Percentiles rank a stretch among this genome's conserved stretches.
These are phyloP conservation scores for Syzygium malaccense DNA, from an alignment of 441 rosid species.

Conservation along the genomic window DNA sequence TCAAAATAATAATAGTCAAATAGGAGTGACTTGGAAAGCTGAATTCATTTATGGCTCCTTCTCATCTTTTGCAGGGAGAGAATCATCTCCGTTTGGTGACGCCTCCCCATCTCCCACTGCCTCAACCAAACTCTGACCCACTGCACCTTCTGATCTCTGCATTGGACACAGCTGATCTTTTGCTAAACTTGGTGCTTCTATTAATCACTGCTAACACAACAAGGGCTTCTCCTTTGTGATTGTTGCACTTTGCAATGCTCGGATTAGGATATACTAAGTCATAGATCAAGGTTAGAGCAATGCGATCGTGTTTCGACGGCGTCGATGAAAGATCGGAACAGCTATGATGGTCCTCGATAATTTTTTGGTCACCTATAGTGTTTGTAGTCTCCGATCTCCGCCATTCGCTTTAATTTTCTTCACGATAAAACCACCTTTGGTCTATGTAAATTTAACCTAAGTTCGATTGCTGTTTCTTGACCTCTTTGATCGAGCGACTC, in stretches of 20 bases:
- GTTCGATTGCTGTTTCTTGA: neutral
- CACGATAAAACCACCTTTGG: neutral
- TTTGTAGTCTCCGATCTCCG: neutral
- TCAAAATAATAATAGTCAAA: neutral
- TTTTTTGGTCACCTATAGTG: neutral
- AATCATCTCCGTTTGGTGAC: neutral
- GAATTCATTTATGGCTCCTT: neutral
- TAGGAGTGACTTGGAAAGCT: neutral
- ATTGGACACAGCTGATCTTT: neutral
- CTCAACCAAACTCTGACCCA: neutral
- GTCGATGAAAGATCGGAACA: neutral
- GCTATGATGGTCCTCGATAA: neutral
- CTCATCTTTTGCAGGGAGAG: neutral
- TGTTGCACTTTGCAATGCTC: neutral
- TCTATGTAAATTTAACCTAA: neutral
- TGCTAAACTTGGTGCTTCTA: neutral
- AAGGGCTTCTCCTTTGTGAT: neutral
- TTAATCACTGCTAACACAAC: neutral
- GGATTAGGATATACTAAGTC: neutral
- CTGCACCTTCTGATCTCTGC: neutral
- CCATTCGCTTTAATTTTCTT: neutral
- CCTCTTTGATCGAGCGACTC: neutral
- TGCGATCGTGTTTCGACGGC: neutral
- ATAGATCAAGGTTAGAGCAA: neutral
- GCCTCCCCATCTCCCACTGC: neutral